Evolutionary conservation across 1,284 basidiomycete genomes (phyloP).

Genomic region (Malassezia sp.): DNA sequence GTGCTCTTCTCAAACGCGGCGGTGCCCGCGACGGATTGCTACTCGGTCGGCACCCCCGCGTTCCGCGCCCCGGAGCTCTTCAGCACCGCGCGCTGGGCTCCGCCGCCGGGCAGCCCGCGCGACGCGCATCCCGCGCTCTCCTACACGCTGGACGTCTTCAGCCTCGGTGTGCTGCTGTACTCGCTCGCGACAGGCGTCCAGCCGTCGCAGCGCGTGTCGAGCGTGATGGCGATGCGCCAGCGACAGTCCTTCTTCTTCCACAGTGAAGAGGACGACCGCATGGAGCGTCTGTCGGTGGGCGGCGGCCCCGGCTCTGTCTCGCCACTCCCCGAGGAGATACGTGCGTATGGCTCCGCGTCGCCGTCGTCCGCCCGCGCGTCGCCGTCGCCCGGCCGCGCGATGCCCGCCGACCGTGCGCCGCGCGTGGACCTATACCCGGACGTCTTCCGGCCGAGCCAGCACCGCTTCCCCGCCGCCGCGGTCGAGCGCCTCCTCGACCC

Average conservation of each 20-base stretch:
- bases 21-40: constrained; percentile 30
- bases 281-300: constrained; percentile 22
- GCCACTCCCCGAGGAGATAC: too few species aligned
- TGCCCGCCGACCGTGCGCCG: background rate
- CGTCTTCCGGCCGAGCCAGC: background rate
- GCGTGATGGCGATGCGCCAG: constrained; percentile 40
- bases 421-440: background rate
- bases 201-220: constrained; percentile 31
- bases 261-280: constrained; percentile 39
- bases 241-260: constrained; percentile 38
- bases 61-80: constrained; percentile 43
- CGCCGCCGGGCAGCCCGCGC: constrained; percentile 30
- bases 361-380: too few species aligned
- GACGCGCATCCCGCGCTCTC: constrained; percentile 28
- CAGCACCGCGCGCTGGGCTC: constrained; percentile 24
- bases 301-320: too few species aligned
- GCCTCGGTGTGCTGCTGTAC: constrained; percentile 40
- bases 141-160: constrained; percentile 39
- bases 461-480: background rate
- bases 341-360: too few species aligned
- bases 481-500: constrained; percentile 27
- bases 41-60: constrained; percentile 40
- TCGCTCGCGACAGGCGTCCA: constrained; percentile 37
- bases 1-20: constrained; percentile 37
- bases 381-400: background rate